Conservation (phyloP, 306 rosid genomes). For the Trifolium repens region DNA sequence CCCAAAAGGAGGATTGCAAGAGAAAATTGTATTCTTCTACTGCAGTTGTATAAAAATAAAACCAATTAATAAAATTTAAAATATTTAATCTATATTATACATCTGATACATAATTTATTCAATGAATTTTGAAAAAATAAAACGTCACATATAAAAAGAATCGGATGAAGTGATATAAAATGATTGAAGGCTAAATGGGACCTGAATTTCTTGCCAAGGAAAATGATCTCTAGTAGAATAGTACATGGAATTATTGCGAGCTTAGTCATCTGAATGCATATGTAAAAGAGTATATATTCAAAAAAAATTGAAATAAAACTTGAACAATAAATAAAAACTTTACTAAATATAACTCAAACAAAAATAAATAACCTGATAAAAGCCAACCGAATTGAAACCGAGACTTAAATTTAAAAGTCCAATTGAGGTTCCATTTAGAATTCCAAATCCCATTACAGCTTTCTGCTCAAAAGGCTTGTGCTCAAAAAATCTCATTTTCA, state of each 20-base stretch:
- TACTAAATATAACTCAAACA: neutral
- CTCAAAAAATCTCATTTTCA: conserved; percentile 59
- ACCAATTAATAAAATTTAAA: conserved; percentile 39
- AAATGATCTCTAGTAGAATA: conserved; percentile 58
- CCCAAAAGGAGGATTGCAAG: conserved; percentile 80
- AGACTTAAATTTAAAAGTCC: conserved; percentile 65
- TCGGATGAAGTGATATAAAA: neutral
- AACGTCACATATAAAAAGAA: too few relatives aligned
- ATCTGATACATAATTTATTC: too few relatives aligned
- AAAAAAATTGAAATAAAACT: conserved; percentile 17
- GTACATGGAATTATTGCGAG: conserved; percentile 70
- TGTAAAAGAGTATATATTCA: conserved; percentile 33
- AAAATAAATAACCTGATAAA: conserved; percentile 53
- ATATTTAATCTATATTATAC: neutral
- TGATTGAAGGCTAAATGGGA: conserved; percentile 29
- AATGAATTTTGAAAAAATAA: too few relatives aligned
- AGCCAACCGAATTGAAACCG: conserved; percentile 69
- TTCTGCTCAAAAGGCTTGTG: conserved; percentile 68
- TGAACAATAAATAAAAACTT: neutral
- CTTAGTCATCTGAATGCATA: conserved; percentile 68
- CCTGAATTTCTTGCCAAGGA: conserved; percentile 64
- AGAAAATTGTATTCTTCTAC: conserved; percentile 72
- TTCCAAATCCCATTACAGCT: conserved; percentile 65
- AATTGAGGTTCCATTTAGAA: conserved; percentile 67
- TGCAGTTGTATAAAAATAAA: conserved; percentile 35